Percentiles rank a stretch among this genome's conserved stretches.
Evolutionary conservation across 1,139 yeast species (phyloP).

Genomic region (Geotrichum bryndzae): DNA sequence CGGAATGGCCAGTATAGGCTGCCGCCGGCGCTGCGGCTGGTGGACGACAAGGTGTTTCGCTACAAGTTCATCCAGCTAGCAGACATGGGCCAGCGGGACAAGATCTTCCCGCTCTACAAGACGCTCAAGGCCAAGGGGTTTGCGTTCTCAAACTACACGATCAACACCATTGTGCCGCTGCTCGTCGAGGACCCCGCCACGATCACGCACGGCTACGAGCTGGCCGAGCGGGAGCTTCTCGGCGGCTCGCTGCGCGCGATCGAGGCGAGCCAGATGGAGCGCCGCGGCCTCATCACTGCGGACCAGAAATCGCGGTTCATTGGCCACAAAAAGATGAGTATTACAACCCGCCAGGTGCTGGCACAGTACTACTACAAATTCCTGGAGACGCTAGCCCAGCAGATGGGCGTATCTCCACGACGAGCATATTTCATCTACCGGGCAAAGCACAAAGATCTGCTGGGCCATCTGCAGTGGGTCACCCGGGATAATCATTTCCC

Average conservation of each 20-base stretch:
- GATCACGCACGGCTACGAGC: constrained; percentile 4
- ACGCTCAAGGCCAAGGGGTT: constrained; percentile 9
- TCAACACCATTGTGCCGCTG: constrained; percentile 6
- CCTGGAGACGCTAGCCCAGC: neutral
- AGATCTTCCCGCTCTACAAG: constrained; percentile 3
- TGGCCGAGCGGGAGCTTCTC: constrained; percentile 10
- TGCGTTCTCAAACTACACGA: constrained; percentile 5
- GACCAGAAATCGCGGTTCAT: constrained; percentile 3
- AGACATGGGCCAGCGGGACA: constrained; percentile 2
- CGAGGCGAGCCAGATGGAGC: neutral
- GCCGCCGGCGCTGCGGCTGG: neutral
- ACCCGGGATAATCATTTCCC: neutral
- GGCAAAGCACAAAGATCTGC: neutral
- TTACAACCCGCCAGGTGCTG: neutral
- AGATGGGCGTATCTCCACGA: neutral
- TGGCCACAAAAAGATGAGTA: constrained; percentile 9
- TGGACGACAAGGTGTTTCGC: constrained; percentile 11
- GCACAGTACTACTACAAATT: constrained; percentile 2
- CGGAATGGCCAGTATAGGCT: neutral
- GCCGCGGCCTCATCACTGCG: neutral
- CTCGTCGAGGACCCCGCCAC: constrained; percentile 6
- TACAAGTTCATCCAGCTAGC: constrained; percentile 11
- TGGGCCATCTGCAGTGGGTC: neutral
- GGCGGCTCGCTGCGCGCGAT: constrained; percentile 2
- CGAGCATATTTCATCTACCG: neutral